Evolutionary conservation across 192 early-diverging fungal species (phyloP).

Genomic region (Glomus cerebriforme): DNA sequence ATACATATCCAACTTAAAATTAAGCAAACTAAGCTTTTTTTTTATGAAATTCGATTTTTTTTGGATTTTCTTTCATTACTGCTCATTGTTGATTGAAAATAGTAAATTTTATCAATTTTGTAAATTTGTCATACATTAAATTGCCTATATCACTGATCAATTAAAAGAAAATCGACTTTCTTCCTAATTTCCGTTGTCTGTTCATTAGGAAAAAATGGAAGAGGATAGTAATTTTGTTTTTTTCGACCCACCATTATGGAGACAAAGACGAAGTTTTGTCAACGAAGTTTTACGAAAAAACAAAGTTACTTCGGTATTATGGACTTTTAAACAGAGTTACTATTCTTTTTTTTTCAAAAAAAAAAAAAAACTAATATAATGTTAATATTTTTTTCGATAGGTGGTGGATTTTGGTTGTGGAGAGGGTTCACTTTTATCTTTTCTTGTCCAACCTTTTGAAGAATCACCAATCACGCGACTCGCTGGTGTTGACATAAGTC

Average conservation of each 20-base stretch:
- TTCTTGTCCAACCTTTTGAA: conserved; percentile 54
- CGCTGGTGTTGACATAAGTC: conserved; percentile 73
- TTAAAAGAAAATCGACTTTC: background rate
- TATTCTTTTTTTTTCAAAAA: background rate
- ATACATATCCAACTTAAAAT: too few species aligned
- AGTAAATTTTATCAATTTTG: too few species aligned
- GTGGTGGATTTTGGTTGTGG: conserved; percentile 92
- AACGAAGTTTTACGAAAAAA: conserved; percentile 52
- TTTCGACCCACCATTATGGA: conserved; percentile 75
- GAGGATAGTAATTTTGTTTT: conserved; percentile 1
- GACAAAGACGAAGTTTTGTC: conserved; percentile 74
- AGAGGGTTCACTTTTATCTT: conserved; percentile 70
- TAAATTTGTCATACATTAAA: too few species aligned
- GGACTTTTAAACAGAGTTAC: background rate
- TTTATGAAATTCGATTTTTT: too few species aligned
- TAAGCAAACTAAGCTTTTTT: too few species aligned
- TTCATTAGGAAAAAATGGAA: background rate
- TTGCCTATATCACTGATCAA: too few species aligned
- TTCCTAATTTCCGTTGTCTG: background rate
- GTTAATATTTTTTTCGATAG: conserved; percentile 30
- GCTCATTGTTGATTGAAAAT: too few species aligned
- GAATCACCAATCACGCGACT: conserved; percentile 61
- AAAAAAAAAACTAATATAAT: background rate
- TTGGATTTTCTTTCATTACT: too few species aligned
- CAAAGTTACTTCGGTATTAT: conserved; percentile 50